phyloP scores from a whole-genome alignment of 768 basidiomycete genomes.

The Trametes meyenii region DNA sequence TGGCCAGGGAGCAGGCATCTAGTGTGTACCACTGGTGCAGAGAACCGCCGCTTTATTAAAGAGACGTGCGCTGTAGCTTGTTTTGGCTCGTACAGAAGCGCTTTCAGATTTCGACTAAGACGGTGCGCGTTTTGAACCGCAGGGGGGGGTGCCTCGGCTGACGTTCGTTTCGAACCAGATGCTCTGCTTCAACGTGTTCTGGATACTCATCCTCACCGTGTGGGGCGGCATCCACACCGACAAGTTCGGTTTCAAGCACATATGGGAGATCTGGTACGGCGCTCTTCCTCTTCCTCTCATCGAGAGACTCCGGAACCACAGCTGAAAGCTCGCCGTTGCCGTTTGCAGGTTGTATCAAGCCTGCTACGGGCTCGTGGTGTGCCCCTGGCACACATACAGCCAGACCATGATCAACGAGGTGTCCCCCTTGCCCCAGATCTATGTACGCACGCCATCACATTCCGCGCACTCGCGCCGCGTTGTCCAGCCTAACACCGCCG shows the following conservation, averaged over 20 bases:
- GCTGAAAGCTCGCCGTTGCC: background rate
- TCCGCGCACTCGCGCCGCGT: background rate
- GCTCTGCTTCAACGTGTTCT: constrained; percentile 70
- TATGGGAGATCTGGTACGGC: constrained; percentile 75
- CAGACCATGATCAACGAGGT: constrained; percentile 86
- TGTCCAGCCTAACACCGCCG: background rate
- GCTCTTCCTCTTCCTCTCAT: background rate
- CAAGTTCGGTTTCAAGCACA: constrained; percentile 80
- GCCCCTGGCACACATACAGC: constrained; percentile 82
- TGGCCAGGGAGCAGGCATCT: constrained; percentile 69
- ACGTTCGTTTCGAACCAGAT: constrained; percentile 54
- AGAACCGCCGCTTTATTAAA: background rate
- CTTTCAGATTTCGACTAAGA: constrained; percentile 65
- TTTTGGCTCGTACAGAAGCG: constrained; percentile 74
- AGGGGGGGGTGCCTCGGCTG: no score
- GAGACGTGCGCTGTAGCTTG: constrained; percentile 39
- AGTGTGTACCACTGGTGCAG: constrained; percentile 44
- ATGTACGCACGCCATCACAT: constrained; percentile 44
- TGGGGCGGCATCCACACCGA: constrained; percentile 79
- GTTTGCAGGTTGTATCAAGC: constrained; percentile 62
- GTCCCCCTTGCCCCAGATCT: constrained; percentile 68
- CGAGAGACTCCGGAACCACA: background rate
- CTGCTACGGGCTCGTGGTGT: constrained; percentile 72
- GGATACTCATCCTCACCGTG: constrained; percentile 67
- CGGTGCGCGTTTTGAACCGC: constrained; percentile 40